Evolutionary conservation across 2,329 filamentous ascomycete genomes (phyloP), one percentile per base, ranked within the genome.

Genomic region (Gyromitra esculenta): DNA sequence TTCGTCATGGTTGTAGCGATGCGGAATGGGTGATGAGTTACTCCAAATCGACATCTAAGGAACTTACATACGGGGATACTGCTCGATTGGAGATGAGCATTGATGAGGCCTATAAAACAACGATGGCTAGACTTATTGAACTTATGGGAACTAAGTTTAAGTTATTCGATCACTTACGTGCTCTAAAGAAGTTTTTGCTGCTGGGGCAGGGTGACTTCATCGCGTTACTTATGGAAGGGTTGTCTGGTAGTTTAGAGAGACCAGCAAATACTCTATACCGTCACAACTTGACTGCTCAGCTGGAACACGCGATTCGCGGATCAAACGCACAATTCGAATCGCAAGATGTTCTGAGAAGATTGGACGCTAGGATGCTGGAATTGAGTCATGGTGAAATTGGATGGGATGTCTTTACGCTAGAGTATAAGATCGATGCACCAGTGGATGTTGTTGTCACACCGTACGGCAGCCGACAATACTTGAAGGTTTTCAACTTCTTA

Each of bases 401-500:
- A 64, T 99, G 96, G 96, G 96, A 99, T 82, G 97, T 96, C 82
- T 99, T 99, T 84, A 99, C 96, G 0, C 89, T 99, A 7, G 96
- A 99, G 83, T 99, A 99, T 85, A 97, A 98, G 83, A 96, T 99
- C 80, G 94, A 97, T 82, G 92, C 95, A 1, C 96, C 96, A 0
- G 92, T 97, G 31, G 96, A 99, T 82, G 96, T 99, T 37, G 94
- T 99, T 62, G 94, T 99, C 50, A 98, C 95, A 0, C 93, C 96
- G 54, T 97, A 94, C 89, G 94, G 94, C 59, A 95, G 92, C 79
- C 92, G 95, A 25, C 95, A 99, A 82, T 99, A 99, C 82, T 90
- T 99, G 81, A 98, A 98, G 83, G 93, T 99, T 8, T 99, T 99
- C 88, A 99, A 99, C 84, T 97, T 99, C 82, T 88, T 99, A 1